These are phyloP conservation scores for Pseudonectria buxi DNA, from an alignment of 2,329 filamentous ascomycete genomes.

Conservation along the genomic window DNA sequence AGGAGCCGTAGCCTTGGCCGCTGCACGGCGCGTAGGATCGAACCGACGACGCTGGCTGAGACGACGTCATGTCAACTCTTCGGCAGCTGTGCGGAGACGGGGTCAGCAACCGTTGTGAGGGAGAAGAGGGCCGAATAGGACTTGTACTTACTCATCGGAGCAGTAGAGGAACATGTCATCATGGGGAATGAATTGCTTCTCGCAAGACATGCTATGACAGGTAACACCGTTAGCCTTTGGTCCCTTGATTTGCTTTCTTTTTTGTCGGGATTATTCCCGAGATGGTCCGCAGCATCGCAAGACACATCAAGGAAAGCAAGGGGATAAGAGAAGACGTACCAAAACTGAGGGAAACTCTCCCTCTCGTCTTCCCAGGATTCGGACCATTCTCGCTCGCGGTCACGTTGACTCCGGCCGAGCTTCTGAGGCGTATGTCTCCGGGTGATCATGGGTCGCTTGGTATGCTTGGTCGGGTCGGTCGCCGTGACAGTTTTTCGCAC, in stretches of 20 bases:
- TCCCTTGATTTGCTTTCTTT: too few relatives aligned
- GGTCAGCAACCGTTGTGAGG: constrained; percentile 15
- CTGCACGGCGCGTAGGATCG: constrained; percentile 24
- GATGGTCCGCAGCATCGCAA: neutral
- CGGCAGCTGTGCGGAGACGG: constrained; percentile 39
- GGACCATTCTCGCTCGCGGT: constrained; percentile 44
- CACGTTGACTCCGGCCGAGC: constrained; percentile 43
- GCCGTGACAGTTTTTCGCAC: constrained; percentile 43
- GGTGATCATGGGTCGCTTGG: constrained; percentile 39
- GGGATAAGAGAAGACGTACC: constrained; percentile 40
- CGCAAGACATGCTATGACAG: constrained; percentile 53
- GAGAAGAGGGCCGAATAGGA: constrained; percentile 5
- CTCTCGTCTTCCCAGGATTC: constrained; percentile 51
- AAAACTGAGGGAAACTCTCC: constrained; percentile 59
- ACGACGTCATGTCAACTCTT: constrained; percentile 41
- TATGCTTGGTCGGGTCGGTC: constrained; percentile 39
- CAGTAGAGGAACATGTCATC: constrained; percentile 55
- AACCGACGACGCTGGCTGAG: constrained; percentile 21
- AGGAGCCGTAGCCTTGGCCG: constrained; percentile 30
- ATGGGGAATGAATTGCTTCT: constrained; percentile 57
- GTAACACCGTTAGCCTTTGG: constrained; percentile 16
- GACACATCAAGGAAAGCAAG: constrained; percentile 4
- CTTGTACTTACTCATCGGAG: constrained; percentile 50
- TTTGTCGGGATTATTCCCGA: neutral
- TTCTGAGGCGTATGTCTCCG: constrained; percentile 43